Conservation (phyloP, 2,329 filamentous ascomycete species). For the Aurifilum marmelostoma region DNA sequence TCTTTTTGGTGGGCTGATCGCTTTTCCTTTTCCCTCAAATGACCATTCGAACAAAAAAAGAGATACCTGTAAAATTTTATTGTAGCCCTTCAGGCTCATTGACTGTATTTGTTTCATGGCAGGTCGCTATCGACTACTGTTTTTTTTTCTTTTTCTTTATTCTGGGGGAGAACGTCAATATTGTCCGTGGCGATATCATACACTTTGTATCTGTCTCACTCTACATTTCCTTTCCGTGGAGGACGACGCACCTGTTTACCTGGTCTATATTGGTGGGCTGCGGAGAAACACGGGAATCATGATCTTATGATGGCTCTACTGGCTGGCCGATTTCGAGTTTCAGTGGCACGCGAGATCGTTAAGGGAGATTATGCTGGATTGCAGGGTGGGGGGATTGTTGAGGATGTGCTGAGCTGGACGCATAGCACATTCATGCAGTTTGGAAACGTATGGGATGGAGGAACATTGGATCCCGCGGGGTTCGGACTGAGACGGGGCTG, state of each 20-base stretch:
- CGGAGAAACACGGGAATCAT: not conserved
- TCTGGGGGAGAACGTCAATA: not conserved
- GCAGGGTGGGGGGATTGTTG: not conserved
- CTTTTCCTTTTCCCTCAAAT: not conserved
- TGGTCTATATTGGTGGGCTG: not conserved
- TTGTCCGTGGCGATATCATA: not conserved
- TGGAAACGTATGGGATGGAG: not conserved
- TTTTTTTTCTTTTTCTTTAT: not conserved
- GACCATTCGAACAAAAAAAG: constrained; percentile 12
- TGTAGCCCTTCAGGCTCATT: not conserved
- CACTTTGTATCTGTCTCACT: not conserved
- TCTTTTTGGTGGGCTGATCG: not conserved
- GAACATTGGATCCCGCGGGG: not conserved
- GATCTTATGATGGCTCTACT: not conserved
- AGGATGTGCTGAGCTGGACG: not conserved
- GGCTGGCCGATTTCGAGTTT: not conserved
- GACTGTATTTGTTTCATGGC: constrained; percentile 1
- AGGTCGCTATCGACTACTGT: not conserved
- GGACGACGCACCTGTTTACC: not conserved
- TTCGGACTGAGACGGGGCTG: not conserved
- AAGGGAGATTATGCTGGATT: not conserved
- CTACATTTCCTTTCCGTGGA: not conserved
- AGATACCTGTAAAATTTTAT: constrained; percentile 16
- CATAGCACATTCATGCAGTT: not conserved
- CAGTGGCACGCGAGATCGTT: not conserved